phyloP scores from a whole-genome alignment of 129 eudicot species.

The Apium graveolens region DNA sequence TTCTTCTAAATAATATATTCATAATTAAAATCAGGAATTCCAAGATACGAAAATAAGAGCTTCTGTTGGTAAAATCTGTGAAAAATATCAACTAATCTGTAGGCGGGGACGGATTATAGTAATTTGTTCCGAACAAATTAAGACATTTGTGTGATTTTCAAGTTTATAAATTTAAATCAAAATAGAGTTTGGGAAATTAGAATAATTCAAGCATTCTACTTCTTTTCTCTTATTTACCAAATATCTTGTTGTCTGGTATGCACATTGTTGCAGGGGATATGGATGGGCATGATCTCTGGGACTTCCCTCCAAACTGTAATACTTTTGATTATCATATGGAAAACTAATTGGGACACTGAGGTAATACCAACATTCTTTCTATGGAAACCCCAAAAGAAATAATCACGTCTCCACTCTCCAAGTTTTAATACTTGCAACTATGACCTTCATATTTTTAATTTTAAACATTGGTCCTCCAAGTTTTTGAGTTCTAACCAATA shows the following conservation, averaged over 20 bases:
- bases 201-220: too few species aligned
- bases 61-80: too few species aligned
- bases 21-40: too few species aligned
- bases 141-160: too few species aligned
- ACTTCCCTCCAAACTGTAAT: constrained; percentile 56
- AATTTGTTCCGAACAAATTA: too few species aligned
- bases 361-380: constrained; percentile 26
- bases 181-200: background rate
- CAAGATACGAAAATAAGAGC: too few species aligned
- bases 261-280: constrained; percentile 46
- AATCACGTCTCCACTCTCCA: background rate
- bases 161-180: background rate
- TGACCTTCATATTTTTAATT: too few species aligned
- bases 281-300: constrained; percentile 82
- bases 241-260: background rate
- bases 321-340: constrained; percentile 46
- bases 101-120: too few species aligned
- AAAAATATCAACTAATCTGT: too few species aligned
- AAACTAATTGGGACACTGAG: constrained; percentile 71
- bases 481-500: background rate
- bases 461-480: background rate
- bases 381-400: background rate
- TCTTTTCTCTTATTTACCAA: too few species aligned
- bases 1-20: too few species aligned
- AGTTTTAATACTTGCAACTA: background rate